Conservation (phyloP, 2,329 filamentous ascomycete species). For the Leptographium flavum region DNA sequence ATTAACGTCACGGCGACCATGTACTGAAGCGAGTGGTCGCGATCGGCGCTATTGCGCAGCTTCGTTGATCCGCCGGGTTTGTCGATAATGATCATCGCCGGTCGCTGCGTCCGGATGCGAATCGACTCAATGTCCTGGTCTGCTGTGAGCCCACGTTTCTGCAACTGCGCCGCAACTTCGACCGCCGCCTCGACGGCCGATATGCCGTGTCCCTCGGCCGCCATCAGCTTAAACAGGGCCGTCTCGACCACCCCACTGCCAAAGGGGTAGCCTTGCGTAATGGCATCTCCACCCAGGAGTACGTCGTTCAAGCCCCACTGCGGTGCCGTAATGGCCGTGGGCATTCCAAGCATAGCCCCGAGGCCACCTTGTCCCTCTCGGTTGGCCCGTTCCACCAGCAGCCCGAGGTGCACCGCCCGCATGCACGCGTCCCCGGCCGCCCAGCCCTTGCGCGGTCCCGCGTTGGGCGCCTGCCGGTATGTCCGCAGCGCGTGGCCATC, state of each 20-base stretch:
- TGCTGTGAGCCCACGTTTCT: neutral
- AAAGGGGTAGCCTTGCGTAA: neutral
- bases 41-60: neutral
- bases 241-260: neutral
- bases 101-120: neutral
- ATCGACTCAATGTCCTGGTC: neutral
- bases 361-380: neutral
- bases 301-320: neutral
- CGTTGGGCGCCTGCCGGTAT: neutral
- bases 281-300: neutral
- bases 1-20: neutral
- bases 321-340: neutral
- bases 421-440: neutral
- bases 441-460: neutral
- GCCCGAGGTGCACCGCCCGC: neutral
- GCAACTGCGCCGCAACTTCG: neutral
- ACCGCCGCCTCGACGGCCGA: neutral
- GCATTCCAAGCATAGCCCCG: neutral
- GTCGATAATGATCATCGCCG: neutral
- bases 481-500: neutral
- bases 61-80: neutral
- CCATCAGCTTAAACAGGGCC: neutral
- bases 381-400: neutral
- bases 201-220: neutral
- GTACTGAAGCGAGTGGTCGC: neutral